phyloP scores from a whole-genome alignment of 257 asterid genomes.

The Hygrophila difformis region DNA sequence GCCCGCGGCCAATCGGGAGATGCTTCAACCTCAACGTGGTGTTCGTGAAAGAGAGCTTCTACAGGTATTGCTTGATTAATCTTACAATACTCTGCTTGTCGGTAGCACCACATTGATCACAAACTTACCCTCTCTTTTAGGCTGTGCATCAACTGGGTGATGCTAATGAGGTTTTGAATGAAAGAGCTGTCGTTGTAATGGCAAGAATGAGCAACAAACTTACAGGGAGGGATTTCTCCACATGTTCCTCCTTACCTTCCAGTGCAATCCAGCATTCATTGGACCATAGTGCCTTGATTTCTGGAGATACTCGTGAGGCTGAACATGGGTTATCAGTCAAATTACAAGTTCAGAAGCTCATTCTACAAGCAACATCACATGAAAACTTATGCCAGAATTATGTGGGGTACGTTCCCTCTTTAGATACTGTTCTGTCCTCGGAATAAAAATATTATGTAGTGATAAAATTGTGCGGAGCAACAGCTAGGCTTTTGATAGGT shows the following conservation, averaged over 20 bases:
- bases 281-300: conserved; percentile 53
- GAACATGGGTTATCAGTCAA: conserved; percentile 93
- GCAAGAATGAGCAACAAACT: conserved; percentile 97
- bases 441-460: no score
- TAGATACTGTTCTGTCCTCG: neutral
- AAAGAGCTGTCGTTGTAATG: conserved; percentile 94
- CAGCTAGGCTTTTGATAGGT: no score
- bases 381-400: conserved; percentile 96
- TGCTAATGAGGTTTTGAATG: conserved; percentile 96
- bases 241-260: conserved; percentile 43
- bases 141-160: conserved; percentile 96
- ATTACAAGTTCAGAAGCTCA: conserved; percentile 90
- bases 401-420: conserved; percentile 82
- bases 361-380: conserved; percentile 81
- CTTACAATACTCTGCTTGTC: conserved; percentile 1
- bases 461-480: no score
- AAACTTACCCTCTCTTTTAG: conserved; percentile 31
- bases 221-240: conserved; percentile 86
- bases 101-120: conserved; percentile 6
- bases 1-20: conserved; percentile 46
- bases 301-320: conserved; percentile 77
- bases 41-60: conserved; percentile 92
- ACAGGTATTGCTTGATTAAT: conserved; percentile 38
- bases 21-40: conserved; percentile 79
- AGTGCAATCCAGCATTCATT: conserved; percentile 51